Evolutionary conservation across 2,329 filamentous ascomycete species (phyloP).

Genomic region (Cladosporium sp.): DNA sequence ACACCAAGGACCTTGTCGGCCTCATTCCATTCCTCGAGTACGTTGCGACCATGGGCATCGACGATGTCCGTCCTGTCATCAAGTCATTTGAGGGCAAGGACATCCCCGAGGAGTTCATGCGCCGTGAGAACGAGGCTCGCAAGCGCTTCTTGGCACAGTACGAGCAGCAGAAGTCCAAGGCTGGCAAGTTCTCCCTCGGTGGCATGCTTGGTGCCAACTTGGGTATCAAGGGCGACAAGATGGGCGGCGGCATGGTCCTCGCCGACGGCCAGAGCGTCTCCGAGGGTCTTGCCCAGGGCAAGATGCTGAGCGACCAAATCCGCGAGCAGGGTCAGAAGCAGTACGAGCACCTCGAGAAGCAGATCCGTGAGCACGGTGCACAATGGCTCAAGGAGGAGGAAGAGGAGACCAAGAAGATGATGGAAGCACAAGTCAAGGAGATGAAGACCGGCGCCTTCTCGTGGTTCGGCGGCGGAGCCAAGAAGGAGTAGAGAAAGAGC

Average conservation of each 20-base stretch:
- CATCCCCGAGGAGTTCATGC: slow-evolving; percentile 87
- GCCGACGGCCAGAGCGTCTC: slow-evolving; percentile 59
- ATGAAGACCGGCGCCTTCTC: slow-evolving; percentile 80
- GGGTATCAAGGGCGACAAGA: slow-evolving; percentile 70
- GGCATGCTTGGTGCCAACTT: slow-evolving; percentile 65
- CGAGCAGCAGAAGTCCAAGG: slow-evolving; percentile 66
- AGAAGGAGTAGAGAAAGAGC: slow-evolving; percentile 25
- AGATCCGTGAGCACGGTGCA: slow-evolving; percentile 90
- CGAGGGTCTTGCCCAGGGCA: slow-evolving; percentile 84
- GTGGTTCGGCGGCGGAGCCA: slow-evolving; percentile 48
- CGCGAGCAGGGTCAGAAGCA: slow-evolving; percentile 87
- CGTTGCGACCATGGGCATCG: slow-evolving; percentile 87
- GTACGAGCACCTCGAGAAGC: slow-evolving; percentile 85
- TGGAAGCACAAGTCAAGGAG: slow-evolving; percentile 86
- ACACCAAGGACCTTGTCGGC: slow-evolving; percentile 72
- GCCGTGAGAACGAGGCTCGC: slow-evolving; percentile 81
- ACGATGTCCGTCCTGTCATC: slow-evolving; percentile 73
- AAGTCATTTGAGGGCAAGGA: slow-evolving; percentile 69
- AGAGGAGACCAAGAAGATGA: slow-evolving; percentile 80
- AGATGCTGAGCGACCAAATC: slow-evolving; percentile 95
- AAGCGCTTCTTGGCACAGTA: slow-evolving; percentile 81
- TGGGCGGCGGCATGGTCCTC: slow-evolving; percentile 61
- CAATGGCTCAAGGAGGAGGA: slow-evolving; percentile 96
- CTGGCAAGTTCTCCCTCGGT: slow-evolving; percentile 62
- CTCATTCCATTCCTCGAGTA: slow-evolving; percentile 98